phyloP scores from a whole-genome alignment of 805 yeast species.

The Starmerella stellata region DNA sequence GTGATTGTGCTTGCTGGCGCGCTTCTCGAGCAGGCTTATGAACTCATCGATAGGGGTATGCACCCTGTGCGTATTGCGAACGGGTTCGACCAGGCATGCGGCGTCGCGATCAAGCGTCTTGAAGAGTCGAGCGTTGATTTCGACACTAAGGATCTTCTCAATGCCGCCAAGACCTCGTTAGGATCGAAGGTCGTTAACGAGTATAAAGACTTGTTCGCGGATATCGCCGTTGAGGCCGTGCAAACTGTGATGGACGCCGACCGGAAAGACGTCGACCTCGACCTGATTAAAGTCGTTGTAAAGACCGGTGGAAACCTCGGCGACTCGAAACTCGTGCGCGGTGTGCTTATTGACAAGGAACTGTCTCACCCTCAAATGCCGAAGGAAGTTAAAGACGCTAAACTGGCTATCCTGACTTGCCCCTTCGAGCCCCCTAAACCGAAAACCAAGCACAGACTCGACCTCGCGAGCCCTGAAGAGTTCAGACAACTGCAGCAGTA shows the following conservation, averaged over 20 bases:
- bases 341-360: slow-evolving; percentile 89
- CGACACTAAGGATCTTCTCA: slow-evolving; percentile 36
- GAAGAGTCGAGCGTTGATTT: slow-evolving; percentile 60
- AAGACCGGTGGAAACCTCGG: slow-evolving; percentile 87
- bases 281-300: slow-evolving; percentile 84
- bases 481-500: slow-evolving; percentile 77
- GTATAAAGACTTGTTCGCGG: slow-evolving; percentile 80
- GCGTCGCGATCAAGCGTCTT: slow-evolving; percentile 62
- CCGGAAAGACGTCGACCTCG: slow-evolving; percentile 92
- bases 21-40: slow-evolving; percentile 80
- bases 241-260: slow-evolving; percentile 78
- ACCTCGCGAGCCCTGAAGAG: slow-evolving; percentile 84
- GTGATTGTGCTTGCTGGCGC: slow-evolving; percentile 95
- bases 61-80: slow-evolving; percentile 95
- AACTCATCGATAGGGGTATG: slow-evolving; percentile 86
- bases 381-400: slow-evolving; percentile 55
- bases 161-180: slow-evolving; percentile 84
- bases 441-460: slow-evolving; percentile 92
- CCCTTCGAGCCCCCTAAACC: slow-evolving; percentile 99
- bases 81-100: slow-evolving; percentile 94
- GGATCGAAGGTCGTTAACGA: slow-evolving; percentile 94
- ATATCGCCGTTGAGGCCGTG: slow-evolving; percentile 94
- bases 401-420: slow-evolving; percentile 87
- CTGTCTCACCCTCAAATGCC: slow-evolving; percentile 99
- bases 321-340: slow-evolving; percentile 69